These are phyloP conservation scores for Russula lepida DNA, from an alignment of 768 basidiomycete genomes.

Conservation along the genomic window DNA sequence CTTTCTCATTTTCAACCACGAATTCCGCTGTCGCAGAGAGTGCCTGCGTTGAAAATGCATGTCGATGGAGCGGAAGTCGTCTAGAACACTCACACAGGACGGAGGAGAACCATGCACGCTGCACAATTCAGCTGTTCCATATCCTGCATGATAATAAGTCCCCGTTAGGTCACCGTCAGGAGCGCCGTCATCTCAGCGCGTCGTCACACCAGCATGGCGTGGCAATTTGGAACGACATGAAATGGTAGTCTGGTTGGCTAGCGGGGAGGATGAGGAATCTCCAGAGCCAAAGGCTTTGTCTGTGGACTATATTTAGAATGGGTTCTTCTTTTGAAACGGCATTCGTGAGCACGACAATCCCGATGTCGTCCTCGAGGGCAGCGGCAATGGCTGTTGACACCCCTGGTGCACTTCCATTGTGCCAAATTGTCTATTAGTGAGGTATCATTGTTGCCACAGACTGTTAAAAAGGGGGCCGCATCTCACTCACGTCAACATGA, in stretches of 20 bases:
- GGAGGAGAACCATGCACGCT: not conserved
- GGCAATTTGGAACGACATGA: not conserved
- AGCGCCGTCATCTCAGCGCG: not conserved
- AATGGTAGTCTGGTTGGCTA: too few species aligned
- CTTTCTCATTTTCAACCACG: not conserved
- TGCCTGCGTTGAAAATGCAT: not conserved
- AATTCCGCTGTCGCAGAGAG: not conserved
- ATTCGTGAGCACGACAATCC: conserved; percentile 27
- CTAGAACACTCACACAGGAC: conserved; percentile 1
- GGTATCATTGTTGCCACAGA: not conserved
- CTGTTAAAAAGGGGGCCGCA: too few species aligned
- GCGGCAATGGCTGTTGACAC: conserved; percentile 28
- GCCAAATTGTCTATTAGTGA: conserved; percentile 28
- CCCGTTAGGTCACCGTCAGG: conserved; percentile 1
- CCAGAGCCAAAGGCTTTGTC: not conserved
- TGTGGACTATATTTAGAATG: not conserved
- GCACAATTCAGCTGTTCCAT: conserved; percentile 1
- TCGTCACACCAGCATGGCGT: not conserved
- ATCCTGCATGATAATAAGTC: conserved; percentile 1
- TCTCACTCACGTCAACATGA: too few species aligned
- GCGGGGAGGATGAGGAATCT: not conserved
- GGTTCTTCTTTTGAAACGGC: conserved; percentile 4
- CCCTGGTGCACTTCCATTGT: conserved; percentile 30
- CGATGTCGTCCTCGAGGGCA: conserved; percentile 32
- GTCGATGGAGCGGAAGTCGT: conserved; percentile 1